A percentile compares a stretch with the other conserved stretches of the same genome.
These are phyloP conservation scores for Hypomyces rosellus DNA, from an alignment of 2,329 filamentous ascomycete genomes.

Conservation along the genomic window DNA sequence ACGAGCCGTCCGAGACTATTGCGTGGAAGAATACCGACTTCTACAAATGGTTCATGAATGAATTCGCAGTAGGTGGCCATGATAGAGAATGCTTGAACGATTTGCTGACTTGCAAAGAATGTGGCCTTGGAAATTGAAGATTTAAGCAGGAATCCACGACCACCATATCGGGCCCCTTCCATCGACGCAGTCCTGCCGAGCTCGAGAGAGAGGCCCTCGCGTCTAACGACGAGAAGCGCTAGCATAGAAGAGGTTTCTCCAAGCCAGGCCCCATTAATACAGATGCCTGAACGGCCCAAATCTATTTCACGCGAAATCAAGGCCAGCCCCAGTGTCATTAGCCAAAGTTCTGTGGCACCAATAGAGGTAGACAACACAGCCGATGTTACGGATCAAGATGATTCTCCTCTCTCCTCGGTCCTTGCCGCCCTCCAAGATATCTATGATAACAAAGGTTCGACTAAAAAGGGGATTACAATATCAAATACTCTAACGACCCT, in stretches of 20 bases:
- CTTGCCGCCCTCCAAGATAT: conserved; percentile 21
- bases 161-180: conserved; percentile 14
- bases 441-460: conserved; percentile 5
- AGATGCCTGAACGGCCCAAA: not conserved
- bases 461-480: conserved; percentile 20
- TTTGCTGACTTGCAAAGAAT: conserved; percentile 18
- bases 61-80: conserved; percentile 32
- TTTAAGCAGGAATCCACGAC: conserved; percentile 17
- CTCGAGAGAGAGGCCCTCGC: conserved; percentile 9
- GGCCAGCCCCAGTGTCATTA: not conserved
- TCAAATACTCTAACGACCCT: conserved; percentile 22
- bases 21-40: conserved; percentile 43
- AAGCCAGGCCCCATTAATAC: not conserved
- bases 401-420: conserved; percentile 22
- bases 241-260: conserved; percentile 11
- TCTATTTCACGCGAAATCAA: not conserved
- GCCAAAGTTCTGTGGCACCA: not conserved
- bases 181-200: conserved; percentile 10
- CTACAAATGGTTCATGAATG: conserved; percentile 39
- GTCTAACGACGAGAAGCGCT: conserved; percentile 9
- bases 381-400: conserved; percentile 8
- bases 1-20: conserved; percentile 26
- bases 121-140: conserved; percentile 19
- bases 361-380: conserved; percentile 1
- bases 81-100: not conserved